Base-by-base conservation (phyloP, 2,329 filamentous ascomycete species). In the Phialophora macrospora region DNA sequence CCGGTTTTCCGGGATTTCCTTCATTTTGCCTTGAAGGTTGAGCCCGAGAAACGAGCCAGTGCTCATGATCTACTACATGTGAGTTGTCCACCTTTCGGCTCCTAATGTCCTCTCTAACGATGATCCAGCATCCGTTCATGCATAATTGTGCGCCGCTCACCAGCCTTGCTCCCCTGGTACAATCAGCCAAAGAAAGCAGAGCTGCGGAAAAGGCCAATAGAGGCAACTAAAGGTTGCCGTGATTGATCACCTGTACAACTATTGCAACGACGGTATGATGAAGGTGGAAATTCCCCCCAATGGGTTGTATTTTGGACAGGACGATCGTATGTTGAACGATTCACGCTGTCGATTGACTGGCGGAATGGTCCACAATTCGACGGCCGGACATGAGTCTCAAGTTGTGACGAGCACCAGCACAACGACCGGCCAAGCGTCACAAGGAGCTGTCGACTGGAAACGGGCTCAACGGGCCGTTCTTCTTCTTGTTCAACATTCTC, bases 1-100 rank as follows among this genome's bases (percentile, higher is more conserved):
- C 97, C 97, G 83, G 94, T 94, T 3, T 97, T 99, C 83, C 87
- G 88, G 68, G 93, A 98, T 77, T 99, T 98, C 78, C 81, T 99
- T 69, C 88, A 91, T 74, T 93, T 97, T 78, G 94, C 95, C 5
- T 84, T 99, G 62, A 96, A 96, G 83, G 95, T 99, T 5, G 95
- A 98, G 75, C 94, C 95, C 0, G 95, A 98, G 80, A 97, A 97
- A 87, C 85, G 95, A 79, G 93, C 93, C 46, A 97, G 92, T 75
- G 95, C 95, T 41, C 92, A 97, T 79, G 94, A 98, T 82, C 81
- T 99, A 67, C 83, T 99, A 73, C 88, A 91, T 81, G 95, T 98
- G 85, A 81, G 90, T 83, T 14, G 68, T 54, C 44, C 12, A 54
- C 5, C 14, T 1, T 11, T 38, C 22, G 38, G 38, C 22, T 17